Conservation (phyloP, 2,329 filamentous ascomycete species). For the Colletotrichum karsti region DNA sequence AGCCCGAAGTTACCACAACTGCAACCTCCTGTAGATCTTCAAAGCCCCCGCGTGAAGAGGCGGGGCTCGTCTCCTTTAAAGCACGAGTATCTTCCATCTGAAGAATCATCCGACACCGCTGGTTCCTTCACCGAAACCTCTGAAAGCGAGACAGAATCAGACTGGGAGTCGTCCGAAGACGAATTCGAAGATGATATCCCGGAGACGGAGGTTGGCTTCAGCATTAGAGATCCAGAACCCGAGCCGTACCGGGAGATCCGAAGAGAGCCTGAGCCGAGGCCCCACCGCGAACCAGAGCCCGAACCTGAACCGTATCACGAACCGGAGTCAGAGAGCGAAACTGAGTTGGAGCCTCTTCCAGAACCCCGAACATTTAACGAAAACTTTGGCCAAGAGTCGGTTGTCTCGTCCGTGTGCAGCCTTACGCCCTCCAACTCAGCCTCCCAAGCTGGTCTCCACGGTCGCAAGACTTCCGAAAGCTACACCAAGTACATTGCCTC, state of each 20-base stretch:
- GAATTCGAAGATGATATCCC: constrained; percentile 67
- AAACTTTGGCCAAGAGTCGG: constrained; percentile 37
- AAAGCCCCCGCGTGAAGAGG: constrained; percentile 63
- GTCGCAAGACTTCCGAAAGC: constrained; percentile 58
- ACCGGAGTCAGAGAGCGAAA: neutral
- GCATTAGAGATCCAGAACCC: constrained; percentile 52
- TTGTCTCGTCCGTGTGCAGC: constrained; percentile 64
- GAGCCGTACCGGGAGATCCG: constrained; percentile 33
- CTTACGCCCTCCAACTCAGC: constrained; percentile 83
- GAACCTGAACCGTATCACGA: neutral
- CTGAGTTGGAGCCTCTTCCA: neutral
- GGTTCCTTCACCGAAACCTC: constrained; percentile 60
- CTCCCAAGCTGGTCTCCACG: constrained; percentile 73
- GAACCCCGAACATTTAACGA: neutral
- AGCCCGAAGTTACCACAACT: constrained; percentile 45
- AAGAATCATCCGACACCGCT: constrained; percentile 68
- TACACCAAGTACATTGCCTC: constrained; percentile 58
- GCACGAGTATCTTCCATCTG: constrained; percentile 94
- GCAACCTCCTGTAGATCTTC: constrained; percentile 57
- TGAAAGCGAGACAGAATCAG: constrained; percentile 48
- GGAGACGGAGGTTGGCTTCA: constrained; percentile 66
- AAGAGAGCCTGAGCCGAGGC: constrained; percentile 33
- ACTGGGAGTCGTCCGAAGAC: constrained; percentile 61
- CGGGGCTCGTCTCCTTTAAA: constrained; percentile 93
- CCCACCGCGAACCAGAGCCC: neutral